These are phyloP conservation scores for Colletotrichum camelliae DNA, from an alignment of 2,329 filamentous ascomycete genomes.

Conservation along the genomic window DNA sequence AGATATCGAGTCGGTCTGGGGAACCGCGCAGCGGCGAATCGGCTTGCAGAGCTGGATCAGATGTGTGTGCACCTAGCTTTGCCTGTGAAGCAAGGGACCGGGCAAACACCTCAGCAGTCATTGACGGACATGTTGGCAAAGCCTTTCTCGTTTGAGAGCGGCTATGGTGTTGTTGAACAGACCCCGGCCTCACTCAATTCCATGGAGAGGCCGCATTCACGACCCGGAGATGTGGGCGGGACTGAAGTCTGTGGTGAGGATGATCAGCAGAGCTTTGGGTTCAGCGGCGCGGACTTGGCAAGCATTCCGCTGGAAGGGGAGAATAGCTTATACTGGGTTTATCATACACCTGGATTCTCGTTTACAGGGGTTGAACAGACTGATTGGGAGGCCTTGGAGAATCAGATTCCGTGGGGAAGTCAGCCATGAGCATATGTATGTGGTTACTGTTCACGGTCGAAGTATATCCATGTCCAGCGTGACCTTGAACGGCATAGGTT, in stretches of 20 bases:
- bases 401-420: neutral
- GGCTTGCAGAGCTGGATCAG: slow-evolving; percentile 10
- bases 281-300: neutral
- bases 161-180: neutral
- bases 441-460: too few relatives aligned
- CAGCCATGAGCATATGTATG: neutral
- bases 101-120: neutral
- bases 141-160: neutral
- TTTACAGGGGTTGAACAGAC: slow-evolving; percentile 9
- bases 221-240: neutral
- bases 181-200: neutral
- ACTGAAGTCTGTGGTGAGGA: too few relatives aligned
- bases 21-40: slow-evolving; percentile 6
- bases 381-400: slow-evolving; percentile 12
- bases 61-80: slow-evolving; percentile 12
- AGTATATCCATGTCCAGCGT: too few relatives aligned
- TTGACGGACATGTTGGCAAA: neutral
- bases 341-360: neutral
- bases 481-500: too few relatives aligned
- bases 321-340: neutral
- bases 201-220: neutral
- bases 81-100: neutral
- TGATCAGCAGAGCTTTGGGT: neutral
- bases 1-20: slow-evolving; percentile 5
- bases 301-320: slow-evolving; percentile 9